A percentile compares a stretch with the other conserved stretches of the same genome.
Conservation (phyloP, 2,329 filamentous ascomycete species). For the Colletotrichum coccodes region DNA sequence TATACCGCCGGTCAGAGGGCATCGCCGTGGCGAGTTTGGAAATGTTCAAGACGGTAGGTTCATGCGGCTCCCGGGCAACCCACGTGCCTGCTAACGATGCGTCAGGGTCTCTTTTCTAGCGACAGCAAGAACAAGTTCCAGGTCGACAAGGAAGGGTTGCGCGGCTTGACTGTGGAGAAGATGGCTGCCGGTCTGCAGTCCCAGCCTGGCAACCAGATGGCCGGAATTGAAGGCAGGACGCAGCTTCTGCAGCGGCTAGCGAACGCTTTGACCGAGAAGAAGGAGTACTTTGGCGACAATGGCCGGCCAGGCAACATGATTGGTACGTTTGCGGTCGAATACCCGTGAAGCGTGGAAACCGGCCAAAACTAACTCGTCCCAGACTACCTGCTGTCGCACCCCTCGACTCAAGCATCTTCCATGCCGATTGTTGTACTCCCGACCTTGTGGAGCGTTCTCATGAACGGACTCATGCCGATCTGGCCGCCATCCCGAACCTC, state of each 20-base stretch:
- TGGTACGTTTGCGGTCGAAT: conserved; percentile 71
- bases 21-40: conserved; percentile 81
- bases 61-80: neutral
- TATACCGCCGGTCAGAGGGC: conserved; percentile 88
- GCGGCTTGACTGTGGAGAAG: conserved; percentile 76
- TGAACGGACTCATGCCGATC: conserved; percentile 86
- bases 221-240: conserved; percentile 86
- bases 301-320: conserved; percentile 94
- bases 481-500: conserved; percentile 90
- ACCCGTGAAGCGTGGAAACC: too few relatives aligned
- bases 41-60: conserved; percentile 84
- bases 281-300: conserved; percentile 85
- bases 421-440: conserved; percentile 88
- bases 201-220: conserved; percentile 80
- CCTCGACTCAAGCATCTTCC: conserved; percentile 87
- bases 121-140: conserved; percentile 84
- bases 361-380: conserved; percentile 35
- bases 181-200: conserved; percentile 89
- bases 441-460: conserved; percentile 89
- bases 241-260: conserved; percentile 81
- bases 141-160: conserved; percentile 86
- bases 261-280: conserved; percentile 78
- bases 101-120: conserved; percentile 84
- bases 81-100: neutral
- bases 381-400: conserved; percentile 95